Conservation (phyloP, 805 yeast genomes). For the Saccharomycopsis oosterbeekiorum region DNA sequence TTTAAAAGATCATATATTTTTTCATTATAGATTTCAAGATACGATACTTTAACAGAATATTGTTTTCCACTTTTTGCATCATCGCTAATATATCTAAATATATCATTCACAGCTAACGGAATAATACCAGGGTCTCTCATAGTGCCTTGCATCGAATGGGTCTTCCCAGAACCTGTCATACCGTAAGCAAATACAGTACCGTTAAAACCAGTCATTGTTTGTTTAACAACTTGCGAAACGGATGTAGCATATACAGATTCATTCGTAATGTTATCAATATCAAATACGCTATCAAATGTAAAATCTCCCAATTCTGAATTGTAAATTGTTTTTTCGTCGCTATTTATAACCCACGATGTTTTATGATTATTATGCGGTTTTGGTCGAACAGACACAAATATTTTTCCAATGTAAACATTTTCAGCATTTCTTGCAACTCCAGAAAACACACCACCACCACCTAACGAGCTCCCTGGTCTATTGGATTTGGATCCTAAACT, state of each 20-base stretch:
- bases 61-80: constrained; percentile 23
- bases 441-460: constrained; percentile 9
- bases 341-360: constrained; percentile 19
- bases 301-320: constrained; percentile 34
- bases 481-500: constrained; percentile 7
- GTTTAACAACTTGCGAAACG: constrained; percentile 44
- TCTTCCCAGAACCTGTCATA: constrained; percentile 90
- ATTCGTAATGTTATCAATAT: constrained; percentile 40
- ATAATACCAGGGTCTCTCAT: constrained; percentile 59
- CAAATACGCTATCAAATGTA: constrained; percentile 71
- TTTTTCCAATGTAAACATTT: constrained; percentile 50
- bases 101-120: constrained; percentile 50
- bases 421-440: constrained; percentile 13
- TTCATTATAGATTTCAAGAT: constrained; percentile 83
- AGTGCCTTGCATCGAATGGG: constrained; percentile 76
- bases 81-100: constrained; percentile 39
- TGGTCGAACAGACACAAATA: constrained; percentile 69
- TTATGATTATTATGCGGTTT: constrained; percentile 37
- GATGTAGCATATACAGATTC: constrained; percentile 46
- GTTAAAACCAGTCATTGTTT: constrained; percentile 64
- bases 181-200: constrained; percentile 92
- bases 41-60: constrained; percentile 51
- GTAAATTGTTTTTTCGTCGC: constrained; percentile 32
- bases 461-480: constrained; percentile 16
- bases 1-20: constrained; percentile 63